phyloP scores from a whole-genome alignment of 805 yeast genomes.

The Candida sithepensis region DNA sequence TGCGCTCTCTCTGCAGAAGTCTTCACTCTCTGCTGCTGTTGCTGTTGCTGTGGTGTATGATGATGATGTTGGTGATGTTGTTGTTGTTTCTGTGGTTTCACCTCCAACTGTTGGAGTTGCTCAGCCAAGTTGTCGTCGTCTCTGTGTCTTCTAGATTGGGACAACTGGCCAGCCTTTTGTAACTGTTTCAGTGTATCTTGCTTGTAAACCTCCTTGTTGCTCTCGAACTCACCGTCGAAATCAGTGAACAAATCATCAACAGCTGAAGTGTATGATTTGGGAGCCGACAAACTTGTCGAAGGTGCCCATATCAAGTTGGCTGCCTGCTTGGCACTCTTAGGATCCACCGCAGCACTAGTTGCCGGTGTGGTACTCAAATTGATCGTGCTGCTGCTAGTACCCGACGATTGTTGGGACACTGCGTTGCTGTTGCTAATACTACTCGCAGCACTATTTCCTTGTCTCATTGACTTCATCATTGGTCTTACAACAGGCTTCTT shows the following conservation, averaged over 20 bases:
- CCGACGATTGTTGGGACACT: neutral
- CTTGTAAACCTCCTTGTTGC: constrained; percentile 21
- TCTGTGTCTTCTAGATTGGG: constrained; percentile 17
- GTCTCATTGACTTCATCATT: constrained; percentile 20
- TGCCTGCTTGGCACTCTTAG: constrained; percentile 31
- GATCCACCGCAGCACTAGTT: constrained; percentile 5
- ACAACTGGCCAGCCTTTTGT: constrained; percentile 22
- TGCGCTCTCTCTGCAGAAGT: constrained; percentile 29
- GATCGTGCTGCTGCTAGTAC: constrained; percentile 1
- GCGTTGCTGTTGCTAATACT: neutral
- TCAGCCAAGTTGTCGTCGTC: constrained; percentile 15
- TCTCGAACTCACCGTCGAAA: constrained; percentile 22
- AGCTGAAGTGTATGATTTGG: constrained; percentile 22
- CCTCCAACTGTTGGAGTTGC: constrained; percentile 12
- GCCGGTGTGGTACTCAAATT: constrained; percentile 3
- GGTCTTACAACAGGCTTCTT: constrained; percentile 19
- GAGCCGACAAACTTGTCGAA: constrained; percentile 25
- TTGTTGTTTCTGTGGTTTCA: constrained; percentile 6
- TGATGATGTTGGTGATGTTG: constrained; percentile 4
- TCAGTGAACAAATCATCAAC: constrained; percentile 24
- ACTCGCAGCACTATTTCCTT: constrained; percentile 8
- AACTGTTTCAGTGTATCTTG: constrained; percentile 27
- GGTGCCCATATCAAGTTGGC: constrained; percentile 38
- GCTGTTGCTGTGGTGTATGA: neutral
- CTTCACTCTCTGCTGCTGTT: constrained; percentile 9